Evolutionary conservation across 345 rosid species (phyloP), one percentile per base, ranked within the genome.

Genomic region (Populus alba): DNA sequence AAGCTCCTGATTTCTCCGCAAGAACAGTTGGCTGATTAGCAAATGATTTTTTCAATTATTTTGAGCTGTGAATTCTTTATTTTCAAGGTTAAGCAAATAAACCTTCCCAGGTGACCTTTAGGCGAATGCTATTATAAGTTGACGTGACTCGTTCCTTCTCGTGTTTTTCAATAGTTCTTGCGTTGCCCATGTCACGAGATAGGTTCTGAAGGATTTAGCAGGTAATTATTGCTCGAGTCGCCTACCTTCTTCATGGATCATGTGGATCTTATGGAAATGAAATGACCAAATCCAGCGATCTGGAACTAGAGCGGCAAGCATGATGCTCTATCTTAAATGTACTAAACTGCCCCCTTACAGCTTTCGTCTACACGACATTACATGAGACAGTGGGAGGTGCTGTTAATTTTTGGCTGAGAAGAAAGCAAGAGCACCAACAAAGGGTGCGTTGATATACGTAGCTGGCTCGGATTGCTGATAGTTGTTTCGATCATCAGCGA

Each of bases 381-480:
- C 5, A 41, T 31, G 35, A 47, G 62, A 68, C 3, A 35, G 37
- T 29, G 38, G 23, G 8, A 38, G 11, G 3, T 33, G n/a, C 2
- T 12, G 33, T 65, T 77, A 85, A 22, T 76, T 79, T 62, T 82
- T 65, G 68, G 82, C 74, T 0, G 90, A 81, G 10, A 94, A 91
- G 83, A 90, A 94, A 39, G 99, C 87, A 76, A 96, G 86, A 3
- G 94, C 90, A 27, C 99, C 99, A 9, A 94, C 97, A 65, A 96
- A 89, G 18, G 99, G 99, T 12, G 99, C 89, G 68, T 96, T 96
- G 74, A 96, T 94, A 77, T 94, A 96, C 13, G 99, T 96, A 7
- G 95, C 82, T 29, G 99, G 99, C 86, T 96, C 99, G 6, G 99
- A 96, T 68, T 92, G 99, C 86, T 88, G 93, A 55, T 91, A 94